Base-by-base conservation (phyloP, 2,329 filamentous ascomycete genomes). In the Arthrobotrys sphaeroides region DNA sequence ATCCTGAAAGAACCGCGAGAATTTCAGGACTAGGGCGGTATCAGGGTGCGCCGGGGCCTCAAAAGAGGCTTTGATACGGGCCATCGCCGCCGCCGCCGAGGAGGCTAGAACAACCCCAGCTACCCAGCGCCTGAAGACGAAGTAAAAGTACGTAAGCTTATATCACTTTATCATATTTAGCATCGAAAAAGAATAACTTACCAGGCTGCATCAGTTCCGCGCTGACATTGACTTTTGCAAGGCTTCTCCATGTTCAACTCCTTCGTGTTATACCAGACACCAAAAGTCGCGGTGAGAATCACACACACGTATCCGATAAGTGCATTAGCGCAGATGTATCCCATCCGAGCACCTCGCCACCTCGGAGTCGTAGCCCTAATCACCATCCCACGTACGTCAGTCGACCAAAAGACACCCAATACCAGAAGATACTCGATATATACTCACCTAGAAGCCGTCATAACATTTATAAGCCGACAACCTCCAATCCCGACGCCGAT, bases 401-500 rank as follows among this genome's bases (percentile, higher is more conserved):
- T n/a, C n/a, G n/a, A n/a, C n/a, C n/a, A n/a, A n/a, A n/a, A n/a
- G n/a, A n/a, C n/a, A n/a, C n/a, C n/a, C n/a, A n/a, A 51, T 26
- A 36, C 4, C 12, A 59, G 36, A 16, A 7, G 18, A 3, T 3
- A 2, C 13, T 40, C 12, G 18, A 28, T 4, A 33, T 33, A 2
- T 38, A 40, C 72, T 59, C 31, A 69, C 72, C 64, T 18, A 28
- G 47, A 59, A 13, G 64, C 20, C 18, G 36, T 57, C 38, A 64
- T 43, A 0, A 49, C 57, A 12, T 36, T 69, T 18, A 65, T 33
- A 7, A 36, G 42, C 33, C 72, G 72, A 81, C 91, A 89, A 13
- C 87, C 89, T n/a, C 88, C 88, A 33, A 90, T 88, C 0, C 88
- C 88, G 33, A 86, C 82, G 0, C 85, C 85, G 40, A 85, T 83